Evolutionary conservation across 805 yeast genomes (phyloP).

Genomic region (Saccharomycopsis fodiens): DNA sequence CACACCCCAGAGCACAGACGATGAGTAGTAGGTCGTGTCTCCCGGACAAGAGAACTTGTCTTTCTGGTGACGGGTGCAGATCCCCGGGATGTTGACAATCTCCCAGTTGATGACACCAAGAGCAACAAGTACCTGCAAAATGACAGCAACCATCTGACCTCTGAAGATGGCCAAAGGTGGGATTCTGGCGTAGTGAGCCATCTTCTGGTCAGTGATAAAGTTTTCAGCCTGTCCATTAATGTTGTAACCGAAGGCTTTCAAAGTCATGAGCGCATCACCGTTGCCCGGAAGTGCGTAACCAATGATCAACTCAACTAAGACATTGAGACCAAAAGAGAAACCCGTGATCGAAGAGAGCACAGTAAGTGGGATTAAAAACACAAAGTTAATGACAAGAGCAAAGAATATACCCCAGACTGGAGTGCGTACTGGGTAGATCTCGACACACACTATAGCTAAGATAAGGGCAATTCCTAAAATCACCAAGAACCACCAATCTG

Average conservation of each 20-base stretch:
- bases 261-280: conserved; percentile 43
- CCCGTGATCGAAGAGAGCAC: conserved; percentile 43
- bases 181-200: conserved; percentile 50
- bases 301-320: conserved; percentile 47
- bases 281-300: conserved; percentile 53
- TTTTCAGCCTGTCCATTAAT: conserved; percentile 59
- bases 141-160: conserved; percentile 32
- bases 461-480: conserved; percentile 36
- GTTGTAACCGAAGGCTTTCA: conserved; percentile 48
- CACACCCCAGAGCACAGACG: conserved; percentile 48
- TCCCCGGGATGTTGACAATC: conserved; percentile 28
- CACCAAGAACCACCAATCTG: conserved; percentile 46
- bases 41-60: conserved; percentile 36
- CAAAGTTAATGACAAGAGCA: conserved; percentile 40
- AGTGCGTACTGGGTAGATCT: conserved; percentile 39
- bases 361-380: conserved; percentile 46
- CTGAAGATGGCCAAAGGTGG: conserved; percentile 55
- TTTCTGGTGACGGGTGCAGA: conserved; percentile 30
- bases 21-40: conserved; percentile 38
- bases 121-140: conserved; percentile 27
- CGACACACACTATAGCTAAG: conserved; percentile 41
- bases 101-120: conserved; percentile 32
- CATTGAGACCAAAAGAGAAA: conserved; percentile 39
- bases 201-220: conserved; percentile 48
- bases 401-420: conserved; percentile 57